Evolutionary conservation across 2,329 filamentous ascomycete species (phyloP).

Genomic region (Diaporthe humulicola): DNA sequence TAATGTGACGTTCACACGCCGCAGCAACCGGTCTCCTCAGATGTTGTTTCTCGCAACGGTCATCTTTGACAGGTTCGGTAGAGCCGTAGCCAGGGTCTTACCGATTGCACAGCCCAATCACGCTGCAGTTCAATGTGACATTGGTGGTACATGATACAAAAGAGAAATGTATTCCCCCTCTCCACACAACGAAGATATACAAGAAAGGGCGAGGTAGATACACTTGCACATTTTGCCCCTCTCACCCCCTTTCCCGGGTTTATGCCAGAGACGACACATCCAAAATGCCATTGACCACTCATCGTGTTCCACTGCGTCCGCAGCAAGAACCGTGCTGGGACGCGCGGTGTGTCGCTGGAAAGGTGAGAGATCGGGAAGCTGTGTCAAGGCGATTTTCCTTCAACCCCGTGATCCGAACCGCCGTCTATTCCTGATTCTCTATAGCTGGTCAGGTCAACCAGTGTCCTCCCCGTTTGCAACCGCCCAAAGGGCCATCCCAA

Average conservation of each 20-base stretch:
- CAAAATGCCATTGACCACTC: slow-evolving; percentile 3
- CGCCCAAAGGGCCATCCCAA: background rate
- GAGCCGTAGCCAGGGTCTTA: slow-evolving; percentile 1
- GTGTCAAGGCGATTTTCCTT: background rate
- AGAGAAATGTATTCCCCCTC: slow-evolving; percentile 10
- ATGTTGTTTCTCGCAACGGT: too few relatives aligned
- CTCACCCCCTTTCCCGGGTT: background rate
- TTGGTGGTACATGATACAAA: slow-evolving; percentile 37
- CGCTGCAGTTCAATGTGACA: slow-evolving; percentile 16
- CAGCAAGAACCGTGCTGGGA: background rate
- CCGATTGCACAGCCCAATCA: background rate
- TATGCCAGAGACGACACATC: background rate
- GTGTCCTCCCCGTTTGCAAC: background rate
- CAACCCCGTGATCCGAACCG: slow-evolving; percentile 1
- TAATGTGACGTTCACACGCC: background rate
- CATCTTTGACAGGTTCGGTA: background rate
- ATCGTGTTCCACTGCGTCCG: background rate
- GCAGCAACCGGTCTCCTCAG: background rate
- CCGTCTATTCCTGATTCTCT: slow-evolving; percentile 30
- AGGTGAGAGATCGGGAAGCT: background rate
- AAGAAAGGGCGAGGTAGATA: slow-evolving; percentile 24
- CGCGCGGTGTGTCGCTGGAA: background rate
- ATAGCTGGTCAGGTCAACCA: slow-evolving; percentile 30
- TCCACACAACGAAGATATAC: slow-evolving; percentile 2
- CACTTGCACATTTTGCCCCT: background rate